Evolutionary conservation across 768 basidiomycete genomes (phyloP), one percentile per base, ranked within the genome.

Genomic region (Boletus subcaerulescens): DNA sequence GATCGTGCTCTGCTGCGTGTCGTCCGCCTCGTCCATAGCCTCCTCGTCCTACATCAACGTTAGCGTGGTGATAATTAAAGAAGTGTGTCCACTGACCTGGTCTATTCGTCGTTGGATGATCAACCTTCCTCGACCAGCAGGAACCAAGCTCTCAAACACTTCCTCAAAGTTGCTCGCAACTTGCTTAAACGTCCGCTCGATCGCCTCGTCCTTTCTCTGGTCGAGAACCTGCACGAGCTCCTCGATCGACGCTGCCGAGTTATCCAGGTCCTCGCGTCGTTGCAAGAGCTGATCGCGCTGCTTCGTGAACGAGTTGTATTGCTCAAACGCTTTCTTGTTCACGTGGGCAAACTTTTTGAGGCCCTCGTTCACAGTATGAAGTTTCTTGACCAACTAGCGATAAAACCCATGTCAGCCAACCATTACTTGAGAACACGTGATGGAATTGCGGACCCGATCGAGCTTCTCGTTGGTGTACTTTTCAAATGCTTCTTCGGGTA

Each of bases 291-390:
- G 89, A 67, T 98, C 95, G 2, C 95, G 88, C 70, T 98, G 96
- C 68, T 96, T 98, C 9, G 95, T 97, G 71, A 98, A 98, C 68
- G 93, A 95, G 69, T 83, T 91, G 76, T 97, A 98, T 70, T 98
- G 96, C 69, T 99, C 97, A 67, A 96, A 96, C 1, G 96, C 97
- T 67, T 98, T 98, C 79, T 99, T 99, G 78, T 99, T 99, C 58
- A 98, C 96, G 67, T 98, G 94, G 0, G 93, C 91, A 65, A 95
- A 99, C 70, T 94, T 96, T 71, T 97, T 96, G 62, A 99, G 76
- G 26, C 85, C 83, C 65, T 98, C 95, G 65, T 98, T 97, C 57
- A 94, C 87, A 14, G 80, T 78, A 61, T 96, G 94, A n/a, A 99
- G 79, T 60, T 89, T 89, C 74, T 93, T 96, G 64, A 95, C 84